A percentile compares a stretch with the other conserved stretches of the same genome.
Conservation (phyloP, 345 rosid species). For the Raphanus sativus region DNA sequence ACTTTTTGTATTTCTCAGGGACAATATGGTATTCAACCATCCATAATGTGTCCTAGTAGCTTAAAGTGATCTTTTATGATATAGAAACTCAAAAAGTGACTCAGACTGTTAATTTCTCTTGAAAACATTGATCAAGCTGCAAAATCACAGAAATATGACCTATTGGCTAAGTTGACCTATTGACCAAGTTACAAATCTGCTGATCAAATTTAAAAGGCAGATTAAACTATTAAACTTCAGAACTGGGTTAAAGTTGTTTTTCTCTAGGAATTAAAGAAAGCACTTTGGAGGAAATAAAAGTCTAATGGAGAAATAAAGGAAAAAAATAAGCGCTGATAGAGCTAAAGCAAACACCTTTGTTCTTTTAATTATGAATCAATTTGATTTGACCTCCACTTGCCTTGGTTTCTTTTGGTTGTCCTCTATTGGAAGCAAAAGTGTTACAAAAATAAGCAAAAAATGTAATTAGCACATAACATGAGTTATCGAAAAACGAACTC, state of each 20-base stretch:
- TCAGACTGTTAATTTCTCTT: too few relatives aligned
- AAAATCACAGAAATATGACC: neutral
- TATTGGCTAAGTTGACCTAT: neutral
- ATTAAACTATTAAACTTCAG: neutral
- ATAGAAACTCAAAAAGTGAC: too few relatives aligned
- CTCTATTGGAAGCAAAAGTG: conserved; percentile 2
- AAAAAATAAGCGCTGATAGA: conserved; percentile 29
- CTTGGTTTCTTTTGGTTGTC: conserved; percentile 13
- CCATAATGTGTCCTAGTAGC: too few relatives aligned
- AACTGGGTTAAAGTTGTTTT: neutral
- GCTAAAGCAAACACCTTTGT: conserved; percentile 33
- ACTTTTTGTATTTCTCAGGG: too few relatives aligned
- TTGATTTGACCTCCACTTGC: conserved; percentile 38
- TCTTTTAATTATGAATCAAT: conserved; percentile 31
- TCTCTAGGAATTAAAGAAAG: neutral
- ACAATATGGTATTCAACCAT: too few relatives aligned
- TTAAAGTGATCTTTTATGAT: too few relatives aligned
- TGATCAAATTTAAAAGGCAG: neutral
- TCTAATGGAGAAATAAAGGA: conserved; percentile 14
- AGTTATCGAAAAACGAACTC: conserved; percentile 13
- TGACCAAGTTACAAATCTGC: neutral
- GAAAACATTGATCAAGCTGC: neutral
- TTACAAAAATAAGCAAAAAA: neutral
- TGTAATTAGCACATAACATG: conserved; percentile 7
- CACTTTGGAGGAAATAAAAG: conserved; percentile 8